Evolutionary conservation across 2,329 filamentous ascomycete genomes (phyloP), one percentile per base, ranked within the genome.

Genomic region (Paracorniculantispora psalliotae): DNA sequence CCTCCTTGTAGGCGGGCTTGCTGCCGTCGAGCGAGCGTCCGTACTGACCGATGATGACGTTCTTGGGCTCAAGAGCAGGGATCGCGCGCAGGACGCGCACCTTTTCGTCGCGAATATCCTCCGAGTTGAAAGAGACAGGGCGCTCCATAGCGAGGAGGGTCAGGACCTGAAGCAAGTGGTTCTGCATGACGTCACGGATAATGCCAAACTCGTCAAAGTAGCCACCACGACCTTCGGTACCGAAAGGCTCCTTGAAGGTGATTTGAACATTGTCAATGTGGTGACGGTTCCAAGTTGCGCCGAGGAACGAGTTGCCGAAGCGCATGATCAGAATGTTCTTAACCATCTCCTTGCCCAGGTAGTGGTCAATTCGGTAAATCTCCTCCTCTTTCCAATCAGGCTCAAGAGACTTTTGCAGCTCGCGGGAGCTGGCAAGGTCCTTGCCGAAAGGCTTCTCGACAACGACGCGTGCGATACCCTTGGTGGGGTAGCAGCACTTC

Each of bases 201-300:
- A 99, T 99, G 71, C 94, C 96, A 69, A 99, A 99, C 79, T 99
- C 94, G 72, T 99, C 96, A 72, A 99, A 99, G 81, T 99, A 99
- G 59, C 94, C 94, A 64, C 96, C 94, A 71, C 94, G 90, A 57
- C 94, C 96, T 75, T 99, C 94, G 23, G 94, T 99, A 67, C 94
- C 96, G 70, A 99, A 99, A 8, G 94, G 94, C 80, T 99, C 94
- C 81, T 99, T 99, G 84, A 99, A 99, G 50, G 94, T 91, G 72
- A 99, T 97, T 80, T 97, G 94, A 52, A 99, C 89, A 69, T 96
- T 99, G 79, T 97, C 94, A 79, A 99, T 99, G 82, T 97, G 93
- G 76, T 97, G 92, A 67, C 94, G 87, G 82, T 97, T 99, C 94
- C 94, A 99, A 61, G 93, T 99, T 46, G 94, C 93, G 65, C 92